Evolutionary conservation across 2,329 filamentous ascomycete genomes (phyloP), one percentile per base, ranked within the genome.

Genomic region (Alternaria rosae): DNA sequence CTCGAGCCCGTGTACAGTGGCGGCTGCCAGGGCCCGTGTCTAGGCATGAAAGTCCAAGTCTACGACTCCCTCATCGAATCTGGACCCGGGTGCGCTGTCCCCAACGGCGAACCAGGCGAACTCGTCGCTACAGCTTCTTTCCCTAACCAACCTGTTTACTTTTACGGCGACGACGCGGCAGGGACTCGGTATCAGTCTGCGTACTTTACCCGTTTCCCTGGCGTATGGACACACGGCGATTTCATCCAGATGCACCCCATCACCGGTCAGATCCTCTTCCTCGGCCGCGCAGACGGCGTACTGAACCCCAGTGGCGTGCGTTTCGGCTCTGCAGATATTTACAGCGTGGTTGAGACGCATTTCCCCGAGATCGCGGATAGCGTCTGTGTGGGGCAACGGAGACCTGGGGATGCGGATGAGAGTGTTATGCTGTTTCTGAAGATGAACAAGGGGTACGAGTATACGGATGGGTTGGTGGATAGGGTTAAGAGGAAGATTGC

Each of bases 161-260:
- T 85, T 72, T 84, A 81, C 80, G 81, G 79, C 51, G 81, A 83
- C 44, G 67, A 73, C 20, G 47, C 30, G n/a, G 55, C 64, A 1
- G 81, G 79, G 0, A 71, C 80, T 43, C 80, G 79, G 55, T 85
- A 84, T 51, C 81, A 80, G 28, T 78, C 79, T 26, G 80, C 81
- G 0, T 85, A 85, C 54, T 85, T 82, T 62, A 78, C 70, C 30
- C 79, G 82, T 7, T 85, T 82, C 57, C 81, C 82, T 12, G 74
- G 88, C 57, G 91, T 92, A 2, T 95, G 92, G 92, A 91, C 91
- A 0, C 92, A 95, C 66, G 92, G 92, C 21, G 92, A 95, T 73
- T 94, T 94, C 75, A 89, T 92, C 70, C 85, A 86, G 35, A 81
- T 91, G 13, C 88, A 94, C 71, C 91, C 91, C 0, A 67, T 80